phyloP scores from a whole-genome alignment of 2,329 filamentous ascomycete species.

The Botrytis paeoniae region DNA sequence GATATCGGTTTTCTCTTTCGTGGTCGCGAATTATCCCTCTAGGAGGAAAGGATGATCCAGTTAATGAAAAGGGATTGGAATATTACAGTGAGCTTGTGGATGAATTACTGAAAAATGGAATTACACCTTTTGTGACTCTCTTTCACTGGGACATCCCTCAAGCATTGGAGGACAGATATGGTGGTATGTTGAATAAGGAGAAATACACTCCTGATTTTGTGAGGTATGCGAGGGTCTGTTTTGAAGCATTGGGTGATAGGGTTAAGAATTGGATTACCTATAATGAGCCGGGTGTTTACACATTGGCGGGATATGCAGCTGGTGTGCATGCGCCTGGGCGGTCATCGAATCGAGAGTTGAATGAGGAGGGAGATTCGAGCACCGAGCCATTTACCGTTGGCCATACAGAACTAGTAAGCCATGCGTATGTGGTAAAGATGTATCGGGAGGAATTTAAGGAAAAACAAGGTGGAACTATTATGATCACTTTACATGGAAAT shows the following conservation, averaged over 20 bases:
- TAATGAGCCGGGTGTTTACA: slow-evolving; percentile 83
- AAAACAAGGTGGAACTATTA: slow-evolving; percentile 69
- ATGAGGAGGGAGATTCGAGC: slow-evolving; percentile 65
- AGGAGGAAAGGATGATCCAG: slow-evolving; percentile 72
- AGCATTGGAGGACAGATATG: slow-evolving; percentile 74
- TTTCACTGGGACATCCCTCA: slow-evolving; percentile 86
- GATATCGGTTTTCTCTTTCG: slow-evolving; percentile 79
- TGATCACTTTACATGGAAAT: slow-evolving; percentile 76
- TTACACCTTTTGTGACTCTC: slow-evolving; percentile 75
- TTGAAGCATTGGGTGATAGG: slow-evolving; percentile 63
- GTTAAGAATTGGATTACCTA: slow-evolving; percentile 88
- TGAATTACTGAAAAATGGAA: slow-evolving; percentile 70
- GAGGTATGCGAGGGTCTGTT: slow-evolving; percentile 72
- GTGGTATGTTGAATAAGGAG: slow-evolving; percentile 71
- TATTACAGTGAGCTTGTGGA: slow-evolving; percentile 77
- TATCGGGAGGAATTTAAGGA: slow-evolving; percentile 79
- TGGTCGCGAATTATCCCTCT: slow-evolving; percentile 81
- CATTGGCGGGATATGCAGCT: slow-evolving; percentile 73
- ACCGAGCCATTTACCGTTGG: slow-evolving; percentile 79
- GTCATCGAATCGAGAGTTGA: slow-evolving; percentile 69
- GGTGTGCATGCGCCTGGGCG: slow-evolving; percentile 78
- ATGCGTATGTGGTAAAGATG: slow-evolving; percentile 73
- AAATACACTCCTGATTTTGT: slow-evolving; percentile 81
- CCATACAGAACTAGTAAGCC: slow-evolving; percentile 76
- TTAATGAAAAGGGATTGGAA: slow-evolving; percentile 74